Conservation (phyloP, 257 asterid genomes). For the Solanum lycopersicoides region DNA sequence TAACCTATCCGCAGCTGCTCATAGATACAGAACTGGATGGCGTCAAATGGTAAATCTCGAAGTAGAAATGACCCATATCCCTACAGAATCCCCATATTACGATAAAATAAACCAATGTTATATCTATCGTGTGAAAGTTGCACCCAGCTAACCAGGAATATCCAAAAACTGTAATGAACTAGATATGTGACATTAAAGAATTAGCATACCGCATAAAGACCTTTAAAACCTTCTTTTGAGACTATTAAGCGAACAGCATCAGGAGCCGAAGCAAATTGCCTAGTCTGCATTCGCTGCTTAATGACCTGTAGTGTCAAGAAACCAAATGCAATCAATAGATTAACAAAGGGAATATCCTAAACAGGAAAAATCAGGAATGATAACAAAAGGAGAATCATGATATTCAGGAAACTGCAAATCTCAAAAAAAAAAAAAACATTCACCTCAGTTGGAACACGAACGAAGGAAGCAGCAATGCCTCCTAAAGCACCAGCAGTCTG, state of each 20-base stretch:
- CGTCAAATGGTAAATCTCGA: constrained; percentile 79
- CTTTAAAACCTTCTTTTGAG: constrained; percentile 80
- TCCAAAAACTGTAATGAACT: neutral
- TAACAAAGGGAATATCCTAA: neutral
- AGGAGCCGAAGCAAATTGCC: constrained; percentile 89
- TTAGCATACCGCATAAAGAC: constrained; percentile 80
- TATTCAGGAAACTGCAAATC: neutral
- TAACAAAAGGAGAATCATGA: neutral
- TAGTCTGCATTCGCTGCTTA: constrained; percentile 94
- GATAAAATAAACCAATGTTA: neutral
- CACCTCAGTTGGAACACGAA: constrained; percentile 99
- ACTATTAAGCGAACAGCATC: constrained; percentile 76
- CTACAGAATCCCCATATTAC: constrained; percentile 14
- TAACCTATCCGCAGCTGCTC: constrained; percentile 94
- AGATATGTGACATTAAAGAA: neutral
- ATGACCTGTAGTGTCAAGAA: constrained; percentile 61
- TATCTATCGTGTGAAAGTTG: neutral
- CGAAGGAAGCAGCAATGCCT: constrained; percentile 89
- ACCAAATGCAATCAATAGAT: neutral
- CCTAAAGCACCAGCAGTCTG: constrained; percentile 97
- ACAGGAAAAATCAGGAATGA: neutral
- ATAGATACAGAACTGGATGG: constrained; percentile 75
- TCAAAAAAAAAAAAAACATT: neutral
- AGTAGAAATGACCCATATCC: constrained; percentile 85
- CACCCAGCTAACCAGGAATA: neutral